phyloP scores from a whole-genome alignment of 2,329 filamentous ascomycete genomes.

The Talaromyces sp. region DNA sequence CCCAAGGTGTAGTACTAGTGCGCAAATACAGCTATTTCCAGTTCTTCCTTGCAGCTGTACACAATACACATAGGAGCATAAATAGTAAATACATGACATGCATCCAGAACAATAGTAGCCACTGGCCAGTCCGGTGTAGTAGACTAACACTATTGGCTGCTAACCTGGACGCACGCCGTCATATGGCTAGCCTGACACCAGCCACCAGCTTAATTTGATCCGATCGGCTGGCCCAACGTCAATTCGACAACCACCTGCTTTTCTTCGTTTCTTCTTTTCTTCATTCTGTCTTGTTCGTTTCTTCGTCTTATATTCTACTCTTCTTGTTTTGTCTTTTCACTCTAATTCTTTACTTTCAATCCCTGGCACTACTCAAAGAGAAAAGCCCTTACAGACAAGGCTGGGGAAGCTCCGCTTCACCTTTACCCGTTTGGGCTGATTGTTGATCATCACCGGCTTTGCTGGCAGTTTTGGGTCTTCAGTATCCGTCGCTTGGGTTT shows the following conservation, averaged over 20 bases:
- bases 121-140: no score
- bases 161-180: background rate
- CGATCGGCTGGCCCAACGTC: slow-evolving; percentile 2
- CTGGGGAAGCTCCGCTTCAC: slow-evolving; percentile 15
- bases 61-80: background rate
- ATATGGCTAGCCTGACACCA: slow-evolving; percentile 9
- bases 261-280: slow-evolving; percentile 21
- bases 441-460: background rate
- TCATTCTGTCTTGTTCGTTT: background rate
- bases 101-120: background rate
- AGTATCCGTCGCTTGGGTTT: background rate
- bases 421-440: slow-evolving; percentile 18
- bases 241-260: slow-evolving; percentile 28
- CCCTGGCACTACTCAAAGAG: background rate
- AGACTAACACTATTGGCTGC: background rate
- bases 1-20: no score
- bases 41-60: slow-evolving; percentile 6
- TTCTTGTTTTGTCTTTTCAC: background rate
- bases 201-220: slow-evolving; percentile 17
- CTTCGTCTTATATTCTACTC: background rate
- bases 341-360: no score
- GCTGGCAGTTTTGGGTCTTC: background rate
- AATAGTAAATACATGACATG: background rate
- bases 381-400: background rate
- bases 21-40: background rate